Conservation (phyloP, 148 eudicot genomes). For the Rhododendron simsii region DNA sequence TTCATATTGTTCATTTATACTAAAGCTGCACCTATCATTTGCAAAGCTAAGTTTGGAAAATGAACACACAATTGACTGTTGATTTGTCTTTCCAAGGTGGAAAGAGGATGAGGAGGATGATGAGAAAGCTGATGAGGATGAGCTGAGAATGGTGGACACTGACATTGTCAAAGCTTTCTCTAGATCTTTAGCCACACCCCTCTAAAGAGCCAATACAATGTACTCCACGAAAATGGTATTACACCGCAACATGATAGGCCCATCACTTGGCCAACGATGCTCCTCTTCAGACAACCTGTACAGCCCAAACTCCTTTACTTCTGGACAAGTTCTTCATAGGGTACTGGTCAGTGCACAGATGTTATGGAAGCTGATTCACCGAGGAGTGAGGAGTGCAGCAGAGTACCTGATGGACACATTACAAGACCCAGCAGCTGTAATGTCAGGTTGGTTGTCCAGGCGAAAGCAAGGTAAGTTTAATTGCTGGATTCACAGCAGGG, state of each 20-base stretch:
- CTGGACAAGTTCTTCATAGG: constrained; percentile 27
- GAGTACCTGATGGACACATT: constrained; percentile 48
- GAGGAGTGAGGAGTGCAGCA: constrained; percentile 57
- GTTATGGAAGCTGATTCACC: constrained; percentile 78
- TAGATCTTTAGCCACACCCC: constrained; percentile 4
- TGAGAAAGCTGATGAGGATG: not conserved
- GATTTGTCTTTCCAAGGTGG: not conserved
- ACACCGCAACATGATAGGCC: constrained; percentile 20
- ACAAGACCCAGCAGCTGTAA: constrained; percentile 32
- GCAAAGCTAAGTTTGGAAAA: too few species aligned
- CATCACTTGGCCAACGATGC: constrained; percentile 18
- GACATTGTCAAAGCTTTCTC: constrained; percentile 20
- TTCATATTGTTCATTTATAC: too few species aligned
- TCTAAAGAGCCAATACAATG: constrained; percentile 15
- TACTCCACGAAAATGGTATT: constrained; percentile 17
- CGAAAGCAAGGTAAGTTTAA: constrained; percentile 71
- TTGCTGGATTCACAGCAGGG: constrained; percentile 79
- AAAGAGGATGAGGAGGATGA: not conserved
- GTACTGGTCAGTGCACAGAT: constrained; percentile 77
- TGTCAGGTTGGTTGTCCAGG: constrained; percentile 61
- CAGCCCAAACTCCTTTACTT: constrained; percentile 5
- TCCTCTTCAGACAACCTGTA: constrained; percentile 26
- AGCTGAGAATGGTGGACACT: not conserved
- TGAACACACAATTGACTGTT: too few species aligned
- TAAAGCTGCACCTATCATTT: too few species aligned